These are phyloP conservation scores for Juglanconis oblonga DNA, from an alignment of 2,329 filamentous ascomycete species.

Conservation along the genomic window DNA sequence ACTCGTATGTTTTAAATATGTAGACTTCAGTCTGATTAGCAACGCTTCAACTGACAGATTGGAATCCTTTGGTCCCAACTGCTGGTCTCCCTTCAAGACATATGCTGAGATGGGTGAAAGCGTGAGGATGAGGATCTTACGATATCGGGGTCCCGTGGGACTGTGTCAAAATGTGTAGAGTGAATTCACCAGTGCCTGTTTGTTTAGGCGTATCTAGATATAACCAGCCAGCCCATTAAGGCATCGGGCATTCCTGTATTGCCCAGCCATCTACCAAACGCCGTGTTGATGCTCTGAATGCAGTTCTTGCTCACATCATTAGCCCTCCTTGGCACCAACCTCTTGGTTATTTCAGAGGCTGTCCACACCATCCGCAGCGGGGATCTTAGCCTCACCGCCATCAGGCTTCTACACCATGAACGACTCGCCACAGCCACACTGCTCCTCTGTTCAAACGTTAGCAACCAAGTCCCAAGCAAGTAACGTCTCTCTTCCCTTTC, in stretches of 20 bases:
- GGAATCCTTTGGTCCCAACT: no score
- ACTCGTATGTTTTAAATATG: no score
- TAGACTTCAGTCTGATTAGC: no score
- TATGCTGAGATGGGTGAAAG: no score
- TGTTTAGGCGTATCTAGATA: background rate
- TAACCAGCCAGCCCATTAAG: background rate
- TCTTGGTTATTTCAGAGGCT: background rate
- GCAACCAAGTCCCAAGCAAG: conserved; percentile 10
- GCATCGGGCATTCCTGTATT: background rate
- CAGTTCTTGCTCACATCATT: background rate
- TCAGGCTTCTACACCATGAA: conserved; percentile 68
- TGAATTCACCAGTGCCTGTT: background rate
- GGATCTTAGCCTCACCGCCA: background rate
- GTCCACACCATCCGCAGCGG: background rate
- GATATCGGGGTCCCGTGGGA: background rate
- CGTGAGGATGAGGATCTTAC: background rate
- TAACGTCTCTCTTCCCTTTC: background rate
- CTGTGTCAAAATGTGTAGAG: background rate
- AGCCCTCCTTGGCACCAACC: background rate
- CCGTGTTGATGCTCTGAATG: conserved; percentile 6
- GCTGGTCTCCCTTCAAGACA: no score
- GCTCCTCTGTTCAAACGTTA: conserved; percentile 67
- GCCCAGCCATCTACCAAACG: conserved; percentile 3
- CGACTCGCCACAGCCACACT: conserved; percentile 94
- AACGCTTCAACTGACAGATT: no score